phyloP scores from a whole-genome alignment of 208 protist species.

The Crithidia sp. region DNA sequence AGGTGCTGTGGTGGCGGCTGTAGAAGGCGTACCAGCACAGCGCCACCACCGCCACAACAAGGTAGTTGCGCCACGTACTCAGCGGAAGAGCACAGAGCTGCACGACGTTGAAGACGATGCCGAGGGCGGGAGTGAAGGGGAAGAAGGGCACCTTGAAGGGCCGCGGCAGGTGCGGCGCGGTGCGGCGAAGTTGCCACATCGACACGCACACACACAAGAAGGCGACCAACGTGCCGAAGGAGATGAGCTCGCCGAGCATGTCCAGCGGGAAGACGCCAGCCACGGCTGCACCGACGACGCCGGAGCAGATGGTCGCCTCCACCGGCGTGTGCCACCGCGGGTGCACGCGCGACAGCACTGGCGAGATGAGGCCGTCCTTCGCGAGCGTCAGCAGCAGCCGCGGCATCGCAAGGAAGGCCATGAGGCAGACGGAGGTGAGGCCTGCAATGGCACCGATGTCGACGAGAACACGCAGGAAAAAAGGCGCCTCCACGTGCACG shows the following conservation, averaged over 20 bases:
- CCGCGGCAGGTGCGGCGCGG: conserved; percentile 8
- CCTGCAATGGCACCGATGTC: conserved; percentile 22
- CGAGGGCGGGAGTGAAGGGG: neutral
- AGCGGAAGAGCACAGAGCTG: conserved; percentile 18
- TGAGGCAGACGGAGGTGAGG: conserved; percentile 17
- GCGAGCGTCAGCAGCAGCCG: conserved; percentile 25
- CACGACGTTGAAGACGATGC: conserved; percentile 22
- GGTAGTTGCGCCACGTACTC: conserved; percentile 31
- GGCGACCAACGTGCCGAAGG: conserved; percentile 26
- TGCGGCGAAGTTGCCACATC: conserved; percentile 30
- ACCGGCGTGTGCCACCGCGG: conserved; percentile 28
- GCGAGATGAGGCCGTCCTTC: conserved; percentile 17
- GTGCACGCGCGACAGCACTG: conserved; percentile 17
- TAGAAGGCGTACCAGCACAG: conserved; percentile 29
- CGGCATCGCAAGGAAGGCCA: conserved; percentile 26
- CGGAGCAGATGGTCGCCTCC: conserved; percentile 22
- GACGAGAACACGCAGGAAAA: conserved; percentile 20
- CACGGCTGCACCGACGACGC: conserved; percentile 24
- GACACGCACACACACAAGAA: conserved; percentile 21
- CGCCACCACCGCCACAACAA: conserved; percentile 7
- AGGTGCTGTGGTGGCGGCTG: conserved; percentile 16
- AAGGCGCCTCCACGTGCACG: conserved; percentile 16
- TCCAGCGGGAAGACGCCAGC: conserved; percentile 23
- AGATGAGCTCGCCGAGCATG: conserved; percentile 28
- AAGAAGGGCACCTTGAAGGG: conserved; percentile 16